Evolutionary conservation across 768 basidiomycete genomes (phyloP), one percentile per base, ranked within the genome.

Genomic region (Trametes meyenii): DNA sequence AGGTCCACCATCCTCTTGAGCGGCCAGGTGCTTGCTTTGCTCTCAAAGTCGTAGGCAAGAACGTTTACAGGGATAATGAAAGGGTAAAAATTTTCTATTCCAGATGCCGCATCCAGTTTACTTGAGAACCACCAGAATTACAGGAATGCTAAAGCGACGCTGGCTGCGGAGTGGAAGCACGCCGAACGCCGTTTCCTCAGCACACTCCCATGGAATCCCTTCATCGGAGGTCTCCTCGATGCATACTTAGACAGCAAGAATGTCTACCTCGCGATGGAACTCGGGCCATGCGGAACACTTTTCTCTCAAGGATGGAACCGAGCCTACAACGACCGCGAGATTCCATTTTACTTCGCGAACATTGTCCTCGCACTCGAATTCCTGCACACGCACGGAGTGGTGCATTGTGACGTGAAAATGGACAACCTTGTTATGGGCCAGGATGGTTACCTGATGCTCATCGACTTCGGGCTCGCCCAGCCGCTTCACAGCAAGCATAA

Each of bases 391-490:
- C 69, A 77, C 11, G 74, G 73, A n/a, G 72, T 85, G 49, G 75
- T 79, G 10, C 84, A 86, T 60, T 77, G 83, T 17, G 84, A 87
- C 66, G 55, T 87, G 19, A 86, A 86, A 66, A 83, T 85, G 2
- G 79, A 78, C n/a, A 86, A 86, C 50, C 77, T 87, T 50, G 76
- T 87, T 54, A 52, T 87, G 60, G 83, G 82, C 43, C 65, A 75
- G 2, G 83, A 85, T 66, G 85, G 85, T 24, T 87, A 87, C 65
- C 73, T 86, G 29, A 70, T 73, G 58, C 60, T 87, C 0, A 77
- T 77, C 6, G 85, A 87, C 66, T 83, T 88, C 63, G 84, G 84
- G 3, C 61, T 72, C 24, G 74, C 71, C 0, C 69, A 44, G 40
- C 50, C 55, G 63, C 61, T 71, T 8, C 69, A 61, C 40, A 66